Evolutionary conservation across 2,329 filamentous ascomycete genomes (phyloP), one percentile per base, ranked within the genome.

Genomic region (Alternaria ethzedia): DNA sequence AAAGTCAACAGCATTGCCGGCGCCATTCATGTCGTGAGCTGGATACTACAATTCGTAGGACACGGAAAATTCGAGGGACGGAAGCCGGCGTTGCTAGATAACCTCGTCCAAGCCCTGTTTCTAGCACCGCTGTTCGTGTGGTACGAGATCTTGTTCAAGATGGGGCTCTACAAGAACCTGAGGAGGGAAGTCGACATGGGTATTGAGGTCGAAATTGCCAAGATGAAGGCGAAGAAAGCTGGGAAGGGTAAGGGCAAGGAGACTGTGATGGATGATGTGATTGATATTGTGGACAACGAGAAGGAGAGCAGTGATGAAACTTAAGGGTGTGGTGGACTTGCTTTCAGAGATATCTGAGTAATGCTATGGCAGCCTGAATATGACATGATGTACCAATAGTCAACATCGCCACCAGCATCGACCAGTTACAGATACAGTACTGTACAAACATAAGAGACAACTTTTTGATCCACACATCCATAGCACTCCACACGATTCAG

Each of bases 61-160:
- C 96, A 99, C 75, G 94, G 94, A 28, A 88, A 87, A 56, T 98
- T 92, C 70, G 96, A 98, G 81, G 89, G 91, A 8, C 87, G 95
- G 57, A 93, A 94, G 6, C 95, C 95, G 5, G 95, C 94, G 12
- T 82, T 97, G 71, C 82, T 98, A 59, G 94, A 97, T 81, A 98
- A 97, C 75, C 81, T 98, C 46, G 86, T 96, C 55, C 96, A 98
- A 82, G 94, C 96, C 43, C 80, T 98, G 68, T 94, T 98, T 75
- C 84, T 98, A 36, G 96, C 95, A 1, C 96, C 96, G 26, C 89
- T 99, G 75, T 99, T 98, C 74, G 95, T 98, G 60, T 98, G 96
- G 92, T 91, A 98, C 71, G 94, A 98, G 83, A 81, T 95, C 11
- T 84, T 98, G 47, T 98, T 98, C 83, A 89, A 86, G 76, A 86